Conservation (phyloP, 495 filamentous ascomycete genomes). For the Podospora pseudoanserina region DNA sequence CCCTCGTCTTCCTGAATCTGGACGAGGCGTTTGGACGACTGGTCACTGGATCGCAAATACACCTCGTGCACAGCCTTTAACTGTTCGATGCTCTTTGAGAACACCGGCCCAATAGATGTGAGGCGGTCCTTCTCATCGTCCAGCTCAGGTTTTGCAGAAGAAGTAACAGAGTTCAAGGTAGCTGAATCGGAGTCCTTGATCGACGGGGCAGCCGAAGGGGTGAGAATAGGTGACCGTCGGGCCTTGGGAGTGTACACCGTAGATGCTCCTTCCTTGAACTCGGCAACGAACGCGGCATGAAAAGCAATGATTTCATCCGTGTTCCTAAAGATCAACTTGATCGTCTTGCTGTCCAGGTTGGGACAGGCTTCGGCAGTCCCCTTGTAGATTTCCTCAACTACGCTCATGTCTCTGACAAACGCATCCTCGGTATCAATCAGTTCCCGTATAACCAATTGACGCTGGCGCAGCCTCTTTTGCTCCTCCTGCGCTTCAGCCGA, state of each 20-base stretch:
- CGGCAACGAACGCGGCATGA: conserved; percentile 68
- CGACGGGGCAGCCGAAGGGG: conserved; percentile 21
- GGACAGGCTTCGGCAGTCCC: conserved; percentile 82
- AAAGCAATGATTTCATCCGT: conserved; percentile 82
- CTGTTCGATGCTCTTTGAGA: conserved; percentile 63
- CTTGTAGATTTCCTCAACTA: conserved; percentile 94
- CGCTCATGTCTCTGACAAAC: conserved; percentile 89
- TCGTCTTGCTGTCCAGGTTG: conserved; percentile 74
- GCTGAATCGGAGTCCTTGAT: conserved; percentile 30
- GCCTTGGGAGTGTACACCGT: conserved; percentile 62
- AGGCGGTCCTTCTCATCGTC: conserved; percentile 61
- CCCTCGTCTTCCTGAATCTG: conserved; percentile 67
- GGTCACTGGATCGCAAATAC: conserved; percentile 82
- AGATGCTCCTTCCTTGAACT: conserved; percentile 70
- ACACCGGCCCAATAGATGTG: conserved; percentile 76
- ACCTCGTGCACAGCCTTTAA: conserved; percentile 85
- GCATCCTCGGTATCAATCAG: conserved; percentile 85
- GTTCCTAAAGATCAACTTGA: conserved; percentile 86
- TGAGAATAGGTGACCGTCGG: conserved; percentile 39
- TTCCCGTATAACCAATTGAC: conserved; percentile 80
- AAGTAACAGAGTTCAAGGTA: conserved; percentile 29
- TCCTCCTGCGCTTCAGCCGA: conserved; percentile 36
- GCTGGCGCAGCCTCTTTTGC: conserved; percentile 52
- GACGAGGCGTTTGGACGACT: conserved; percentile 72
- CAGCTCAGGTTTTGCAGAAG: conserved; percentile 33